Evolutionary conservation across 371 early-diverging fungal genomes (phyloP), one percentile per base, ranked within the genome.

Genomic region (Circinella minor): DNA sequence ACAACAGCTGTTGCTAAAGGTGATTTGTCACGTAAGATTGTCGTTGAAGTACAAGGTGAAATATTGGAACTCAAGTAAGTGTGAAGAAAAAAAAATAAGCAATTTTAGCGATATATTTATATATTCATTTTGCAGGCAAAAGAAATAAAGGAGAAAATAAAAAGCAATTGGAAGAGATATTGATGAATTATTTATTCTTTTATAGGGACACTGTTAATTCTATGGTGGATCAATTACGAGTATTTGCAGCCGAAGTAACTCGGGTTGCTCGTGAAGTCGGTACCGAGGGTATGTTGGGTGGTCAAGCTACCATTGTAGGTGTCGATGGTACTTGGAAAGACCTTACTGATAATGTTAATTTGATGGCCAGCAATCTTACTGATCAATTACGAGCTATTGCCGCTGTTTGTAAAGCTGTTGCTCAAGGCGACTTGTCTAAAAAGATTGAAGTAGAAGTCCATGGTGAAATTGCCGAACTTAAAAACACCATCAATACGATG

Each of bases 361-460:
- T 61, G 36, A 64, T 87, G 88, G 88, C 88, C 0, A 54, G 73
- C 63, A 87, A 87, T 47, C 67, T 87, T 7, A 87, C 88, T 4
- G 71, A 74, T 18, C 88, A 88, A 69, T 84, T 87, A 14, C 69
- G 69, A 34, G 73, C 77, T 17, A 87, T 87, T 64, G 86, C 86
- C 10, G 71, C 65, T 1, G 88, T 87, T 34, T 81, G 78, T 1
- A 87, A 74, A 27, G 88, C 88, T 6, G 81, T 87, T 4, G 76
- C 81, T 4, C 63, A 67, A 3, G 81, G 84, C 83, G 86, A 87
- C 63, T 72, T 82, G 17, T 66, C 72, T 11, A 71, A 69, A 17
- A 79, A 73, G 36, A 75, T 81, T 57, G 63, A 68, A n/a, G 71
- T 72, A 4, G 63, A 66, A 34, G 68, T 68, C 1, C 66, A 70